Evolutionary conservation across 2,329 filamentous ascomycete species (phyloP).

Genomic region (Aureobasidium musti): DNA sequence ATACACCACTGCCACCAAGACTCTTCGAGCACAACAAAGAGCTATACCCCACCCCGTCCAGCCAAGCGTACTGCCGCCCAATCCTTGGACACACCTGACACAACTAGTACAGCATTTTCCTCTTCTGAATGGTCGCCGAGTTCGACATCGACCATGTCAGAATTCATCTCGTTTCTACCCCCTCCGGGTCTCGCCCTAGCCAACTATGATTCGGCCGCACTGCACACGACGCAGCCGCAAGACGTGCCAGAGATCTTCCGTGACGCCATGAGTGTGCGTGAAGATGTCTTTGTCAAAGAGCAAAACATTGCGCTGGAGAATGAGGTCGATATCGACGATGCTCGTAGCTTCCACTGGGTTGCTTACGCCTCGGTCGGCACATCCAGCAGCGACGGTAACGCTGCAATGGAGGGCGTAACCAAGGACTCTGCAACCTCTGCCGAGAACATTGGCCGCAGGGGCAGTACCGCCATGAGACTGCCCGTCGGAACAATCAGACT

Average conservation of each 20-base stretch:
- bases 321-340: conserved; percentile 81
- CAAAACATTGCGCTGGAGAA: conserved; percentile 61
- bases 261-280: conserved; percentile 60
- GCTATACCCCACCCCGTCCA: neutral
- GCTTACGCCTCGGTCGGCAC: conserved; percentile 68
- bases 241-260: conserved; percentile 50
- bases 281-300: conserved; percentile 60
- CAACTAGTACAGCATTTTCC: neutral
- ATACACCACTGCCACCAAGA: neutral
- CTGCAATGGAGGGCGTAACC: conserved; percentile 40
- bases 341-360: conserved; percentile 81
- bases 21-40: neutral
- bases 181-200: conserved; percentile 42
- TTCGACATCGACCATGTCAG: conserved; percentile 34
- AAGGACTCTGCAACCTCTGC: conserved; percentile 45
- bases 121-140: neutral
- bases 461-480: conserved; percentile 47
- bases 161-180: conserved; percentile 45
- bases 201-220: conserved; percentile 41
- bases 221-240: conserved; percentile 38
- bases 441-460: conserved; percentile 41
- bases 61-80: neutral
- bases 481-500: conserved; percentile 77
- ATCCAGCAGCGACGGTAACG: conserved; percentile 41
- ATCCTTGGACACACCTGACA: neutral